phyloP scores from a whole-genome alignment of 805 yeast genomes.

The Martiniozyma abietophila region DNA sequence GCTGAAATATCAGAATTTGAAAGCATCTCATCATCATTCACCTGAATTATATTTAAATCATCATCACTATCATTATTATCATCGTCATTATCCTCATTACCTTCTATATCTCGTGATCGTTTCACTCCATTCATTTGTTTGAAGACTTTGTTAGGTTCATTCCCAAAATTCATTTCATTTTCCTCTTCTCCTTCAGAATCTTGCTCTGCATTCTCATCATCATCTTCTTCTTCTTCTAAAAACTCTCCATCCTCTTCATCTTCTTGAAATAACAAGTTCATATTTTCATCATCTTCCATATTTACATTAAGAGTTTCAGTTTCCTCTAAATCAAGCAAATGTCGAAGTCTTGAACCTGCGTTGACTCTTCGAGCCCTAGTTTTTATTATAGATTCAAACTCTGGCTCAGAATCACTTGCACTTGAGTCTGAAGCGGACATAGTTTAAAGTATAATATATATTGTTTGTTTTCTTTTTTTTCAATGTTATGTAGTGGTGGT shows the following conservation, averaged over 20 bases:
- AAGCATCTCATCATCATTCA: conserved; percentile 39
- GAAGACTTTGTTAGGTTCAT: conserved; percentile 24
- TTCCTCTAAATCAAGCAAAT: conserved; percentile 62
- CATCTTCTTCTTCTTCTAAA: conserved; percentile 22
- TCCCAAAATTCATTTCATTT: no score
- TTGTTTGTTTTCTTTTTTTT: not conserved
- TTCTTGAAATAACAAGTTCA: conserved; percentile 59
- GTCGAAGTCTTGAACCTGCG: conserved; percentile 80
- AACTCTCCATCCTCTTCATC: conserved; percentile 49
- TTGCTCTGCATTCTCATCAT: conserved; percentile 24
- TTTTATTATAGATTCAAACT: conserved; percentile 51
- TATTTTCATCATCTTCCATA: conserved; percentile 67
- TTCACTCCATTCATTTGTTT: conserved; percentile 17
- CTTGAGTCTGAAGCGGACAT: conserved; percentile 4
- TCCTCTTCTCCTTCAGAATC: conserved; percentile 26
- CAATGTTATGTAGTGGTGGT: no score
- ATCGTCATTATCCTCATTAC: conserved; percentile 20
- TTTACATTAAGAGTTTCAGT: conserved; percentile 20
- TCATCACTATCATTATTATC: conserved; percentile 25
- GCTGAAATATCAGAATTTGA: conserved; percentile 45
- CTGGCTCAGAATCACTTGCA: conserved; percentile 23
- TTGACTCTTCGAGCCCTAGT: conserved; percentile 74
- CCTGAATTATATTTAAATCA: conserved; percentile 16
- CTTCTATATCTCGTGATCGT: conserved; percentile 15
- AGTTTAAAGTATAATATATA: not conserved